Conservation (phyloP, 352 stramenopile species). For the Pythium insidiosum region DNA sequence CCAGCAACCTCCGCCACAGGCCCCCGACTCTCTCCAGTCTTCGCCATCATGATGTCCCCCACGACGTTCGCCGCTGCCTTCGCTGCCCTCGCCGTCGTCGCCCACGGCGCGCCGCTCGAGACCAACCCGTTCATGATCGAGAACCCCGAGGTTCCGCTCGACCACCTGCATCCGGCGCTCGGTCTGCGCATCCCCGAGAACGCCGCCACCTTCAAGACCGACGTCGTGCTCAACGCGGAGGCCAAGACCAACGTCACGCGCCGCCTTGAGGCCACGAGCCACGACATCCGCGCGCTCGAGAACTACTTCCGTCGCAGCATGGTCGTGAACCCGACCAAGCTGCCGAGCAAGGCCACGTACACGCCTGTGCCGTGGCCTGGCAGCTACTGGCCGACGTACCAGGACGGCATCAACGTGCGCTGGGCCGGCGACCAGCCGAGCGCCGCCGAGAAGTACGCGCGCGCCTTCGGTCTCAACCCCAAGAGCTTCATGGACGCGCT, state of each 20-base stretch:
- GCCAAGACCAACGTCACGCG: background rate
- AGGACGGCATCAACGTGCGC: slow-evolving; percentile 33
- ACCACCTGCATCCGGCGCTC: background rate
- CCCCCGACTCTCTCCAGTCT: too few species aligned
- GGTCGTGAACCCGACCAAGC: background rate
- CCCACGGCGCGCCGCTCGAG: background rate
- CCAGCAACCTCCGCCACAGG: too few species aligned
- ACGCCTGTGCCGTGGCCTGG: slow-evolving; percentile 21
- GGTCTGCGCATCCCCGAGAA: background rate
- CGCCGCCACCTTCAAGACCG: background rate
- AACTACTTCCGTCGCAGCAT: slow-evolving; percentile 2
- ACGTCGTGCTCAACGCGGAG: background rate
- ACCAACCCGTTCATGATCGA: background rate
- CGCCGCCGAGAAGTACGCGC: slow-evolving; percentile 11
- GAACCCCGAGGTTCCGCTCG: background rate
- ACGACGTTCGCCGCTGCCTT: too few species aligned
- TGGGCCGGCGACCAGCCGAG: background rate
- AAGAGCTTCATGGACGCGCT: slow-evolving; percentile 9
- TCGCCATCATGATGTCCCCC: too few species aligned
- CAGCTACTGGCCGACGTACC: slow-evolving; percentile 58
- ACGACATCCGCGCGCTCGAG: slow-evolving; percentile 4
- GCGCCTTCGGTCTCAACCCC: slow-evolving; percentile 7
- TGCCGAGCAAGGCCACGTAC: background rate
- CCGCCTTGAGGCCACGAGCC: background rate
- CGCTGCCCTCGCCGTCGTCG: too few species aligned